A percentile compares a stretch with the other conserved stretches of the same genome.
Evolutionary conservation across 1,284 basidiomycete species (phyloP).

Genomic region (Somion occarium): DNA sequence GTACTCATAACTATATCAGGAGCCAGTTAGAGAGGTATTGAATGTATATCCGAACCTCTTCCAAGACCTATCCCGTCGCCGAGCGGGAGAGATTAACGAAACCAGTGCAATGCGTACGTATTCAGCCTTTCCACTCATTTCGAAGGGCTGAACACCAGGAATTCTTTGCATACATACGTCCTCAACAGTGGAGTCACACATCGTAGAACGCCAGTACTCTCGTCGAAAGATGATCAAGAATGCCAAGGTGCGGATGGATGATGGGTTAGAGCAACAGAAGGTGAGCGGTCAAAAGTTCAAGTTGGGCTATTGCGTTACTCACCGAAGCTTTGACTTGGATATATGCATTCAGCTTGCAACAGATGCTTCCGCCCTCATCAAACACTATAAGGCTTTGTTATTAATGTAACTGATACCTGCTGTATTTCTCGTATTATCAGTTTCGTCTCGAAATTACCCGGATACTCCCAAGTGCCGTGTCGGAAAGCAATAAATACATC

Average conservation of each 20-base stretch:
- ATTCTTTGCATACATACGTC: neutral
- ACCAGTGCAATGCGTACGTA: slow-evolving; percentile 34
- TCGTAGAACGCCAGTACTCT: slow-evolving; percentile 29
- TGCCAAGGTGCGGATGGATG: slow-evolving; percentile 34
- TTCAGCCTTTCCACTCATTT: slow-evolving; percentile 1
- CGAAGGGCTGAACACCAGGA: neutral
- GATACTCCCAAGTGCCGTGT: too few relatives aligned
- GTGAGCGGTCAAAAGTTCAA: slow-evolving; percentile 20
- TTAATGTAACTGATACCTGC: too few relatives aligned
- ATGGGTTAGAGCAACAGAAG: slow-evolving; percentile 38
- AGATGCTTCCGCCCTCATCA: slow-evolving; percentile 39
- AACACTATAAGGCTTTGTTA: slow-evolving; percentile 38
- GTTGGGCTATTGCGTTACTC: neutral
- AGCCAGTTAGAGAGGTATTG: slow-evolving; percentile 27
- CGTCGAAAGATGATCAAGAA: slow-evolving; percentile 32
- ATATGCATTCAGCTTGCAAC: slow-evolving; percentile 30
- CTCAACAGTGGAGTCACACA: slow-evolving; percentile 31
- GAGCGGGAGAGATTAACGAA: slow-evolving; percentile 30
- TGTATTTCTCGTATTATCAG: too few relatives aligned
- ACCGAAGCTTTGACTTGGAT: too few relatives aligned
- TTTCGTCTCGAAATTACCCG: too few relatives aligned
- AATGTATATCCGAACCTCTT: slow-evolving; percentile 28
- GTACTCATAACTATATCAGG: slow-evolving; percentile 19
- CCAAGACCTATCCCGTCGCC: slow-evolving; percentile 32
- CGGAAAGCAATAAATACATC: too few relatives aligned